phyloP scores from a whole-genome alignment of 768 basidiomycete genomes.

The Boletus sp. region DNA sequence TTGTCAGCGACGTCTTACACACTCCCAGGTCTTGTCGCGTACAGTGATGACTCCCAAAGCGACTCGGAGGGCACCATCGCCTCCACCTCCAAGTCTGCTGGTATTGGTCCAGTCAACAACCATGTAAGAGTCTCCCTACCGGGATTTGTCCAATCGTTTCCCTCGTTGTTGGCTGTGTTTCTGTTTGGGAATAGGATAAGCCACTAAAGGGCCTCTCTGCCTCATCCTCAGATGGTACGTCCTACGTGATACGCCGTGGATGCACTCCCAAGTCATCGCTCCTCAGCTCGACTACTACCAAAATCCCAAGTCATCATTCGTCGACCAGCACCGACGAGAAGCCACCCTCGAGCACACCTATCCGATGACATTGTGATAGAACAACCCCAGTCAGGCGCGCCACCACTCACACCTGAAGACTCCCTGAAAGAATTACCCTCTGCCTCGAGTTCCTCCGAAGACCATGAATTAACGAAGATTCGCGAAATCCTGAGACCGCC shows the following conservation, averaged over 20 bases:
- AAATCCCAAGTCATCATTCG: conserved; percentile 64
- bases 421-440: conserved; percentile 11
- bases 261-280: background rate
- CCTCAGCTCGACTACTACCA: conserved; percentile 38
- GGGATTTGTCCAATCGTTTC: conserved; percentile 45
- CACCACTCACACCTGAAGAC: conserved; percentile 16
- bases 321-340: conserved; percentile 44
- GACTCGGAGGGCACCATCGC: conserved; percentile 47
- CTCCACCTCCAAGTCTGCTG: conserved; percentile 25
- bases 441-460: conserved; percentile 19
- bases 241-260: background rate
- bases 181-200: conserved; percentile 62
- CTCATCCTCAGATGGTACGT: conserved; percentile 31
- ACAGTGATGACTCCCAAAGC: conserved; percentile 61
- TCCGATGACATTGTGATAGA: conserved; percentile 41
- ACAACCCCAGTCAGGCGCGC: background rate
- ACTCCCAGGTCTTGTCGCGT: conserved; percentile 53
- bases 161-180: conserved; percentile 63
- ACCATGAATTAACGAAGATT: conserved; percentile 52
- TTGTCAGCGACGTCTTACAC: conserved; percentile 4
- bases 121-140: conserved; percentile 62
- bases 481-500: conserved; percentile 59
- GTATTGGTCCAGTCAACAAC: conserved; percentile 19
- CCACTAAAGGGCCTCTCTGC: conserved; percentile 36
- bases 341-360: conserved; percentile 47